A percentile compares a stretch with the other conserved stretches of the same genome.
Conservation (phyloP, 2,329 filamentous ascomycete genomes). For the Dactylella cylindrospora region DNA sequence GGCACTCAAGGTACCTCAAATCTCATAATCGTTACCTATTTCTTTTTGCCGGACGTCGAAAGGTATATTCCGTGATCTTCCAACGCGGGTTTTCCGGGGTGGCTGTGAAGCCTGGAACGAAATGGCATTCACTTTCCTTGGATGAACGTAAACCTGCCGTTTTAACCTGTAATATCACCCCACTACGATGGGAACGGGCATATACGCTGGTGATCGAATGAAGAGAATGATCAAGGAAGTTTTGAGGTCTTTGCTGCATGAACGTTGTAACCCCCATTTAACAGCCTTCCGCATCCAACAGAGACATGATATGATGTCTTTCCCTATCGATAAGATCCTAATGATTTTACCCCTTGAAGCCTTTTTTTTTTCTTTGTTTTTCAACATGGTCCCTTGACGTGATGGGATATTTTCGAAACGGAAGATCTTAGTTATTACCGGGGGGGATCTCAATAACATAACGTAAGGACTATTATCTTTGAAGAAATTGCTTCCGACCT, state of each 20-base stretch:
- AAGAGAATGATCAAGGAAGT: constrained; percentile 39
- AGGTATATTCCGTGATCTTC: constrained; percentile 21
- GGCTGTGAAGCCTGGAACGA: neutral
- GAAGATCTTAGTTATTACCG: constrained; percentile 12
- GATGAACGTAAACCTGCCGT: too few relatives aligned
- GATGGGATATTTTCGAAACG: neutral
- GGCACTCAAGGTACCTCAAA: too few relatives aligned
- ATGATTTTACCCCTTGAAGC: constrained; percentile 6
- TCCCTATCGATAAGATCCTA: constrained; percentile 17
- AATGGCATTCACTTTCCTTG: too few relatives aligned
- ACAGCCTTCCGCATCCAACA: constrained; percentile 7
- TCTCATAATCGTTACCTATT: too few relatives aligned
- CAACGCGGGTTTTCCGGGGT: constrained; percentile 1
- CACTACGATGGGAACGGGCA: too few relatives aligned
- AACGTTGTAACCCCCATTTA: constrained; percentile 20
- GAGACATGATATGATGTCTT: constrained; percentile 18
- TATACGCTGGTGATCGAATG: too few relatives aligned
- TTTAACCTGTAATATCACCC: too few relatives aligned
- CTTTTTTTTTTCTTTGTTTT: too few relatives aligned
- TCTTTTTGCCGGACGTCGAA: too few relatives aligned
- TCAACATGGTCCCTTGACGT: constrained; percentile 9
- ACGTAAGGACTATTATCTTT: constrained; percentile 4
- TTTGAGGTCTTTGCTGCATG: constrained; percentile 21
- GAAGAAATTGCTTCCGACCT: too few relatives aligned
- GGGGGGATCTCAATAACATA: neutral